Evolutionary conservation across 2,329 filamentous ascomycete species (phyloP), one percentile per base, ranked within the genome.

Genomic region (Hysterium pulicare): DNA sequence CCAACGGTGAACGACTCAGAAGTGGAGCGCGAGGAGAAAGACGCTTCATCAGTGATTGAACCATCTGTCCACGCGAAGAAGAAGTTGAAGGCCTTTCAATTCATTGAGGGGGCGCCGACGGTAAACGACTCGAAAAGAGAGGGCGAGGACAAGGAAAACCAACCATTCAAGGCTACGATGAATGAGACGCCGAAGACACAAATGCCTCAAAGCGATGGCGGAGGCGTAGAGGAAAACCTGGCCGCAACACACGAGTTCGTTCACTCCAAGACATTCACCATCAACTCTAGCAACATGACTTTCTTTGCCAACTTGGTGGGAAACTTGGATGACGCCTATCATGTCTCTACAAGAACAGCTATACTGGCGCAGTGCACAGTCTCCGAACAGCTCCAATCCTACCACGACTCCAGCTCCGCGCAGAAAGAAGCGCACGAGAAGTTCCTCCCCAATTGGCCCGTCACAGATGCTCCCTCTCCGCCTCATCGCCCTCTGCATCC

Each of bases 221-320:
- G 47, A 22, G 39, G 51, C 28, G 35, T 45, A 7, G 50, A 47
- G n/a, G 31, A 32, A 11, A 53, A 50, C 10, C n/a, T 45, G 10
- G 48, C 51, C 20, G 49, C 53, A 35, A 64, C 58, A 1, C 61
- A 62, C 3, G 59, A 57, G 22, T 45, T 56, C 8, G 52, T 49
- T 3, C 55, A 55, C 15, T 53, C 47, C 4, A 57, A 48, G 37
- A 54, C 54, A 32, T 21, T 68, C n/a, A n/a, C n/a, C 69, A 2
- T 79, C 78, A 31, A 83, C 80, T 11, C 79, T 81, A 2, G 75
- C 73, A 19, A 76, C 79, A 33, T 69, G 78, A 42, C 71, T 83
- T 30, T 77, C 79, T 19, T 65, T 83, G 77, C 78, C 23, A 79
- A 83, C 47, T 66, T 83, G 23, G 78, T 83, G 34, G 78, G 78